Evolutionary conservation across 208 protist genomes (phyloP).

Genomic region (Leishmania tarentolae): DNA sequence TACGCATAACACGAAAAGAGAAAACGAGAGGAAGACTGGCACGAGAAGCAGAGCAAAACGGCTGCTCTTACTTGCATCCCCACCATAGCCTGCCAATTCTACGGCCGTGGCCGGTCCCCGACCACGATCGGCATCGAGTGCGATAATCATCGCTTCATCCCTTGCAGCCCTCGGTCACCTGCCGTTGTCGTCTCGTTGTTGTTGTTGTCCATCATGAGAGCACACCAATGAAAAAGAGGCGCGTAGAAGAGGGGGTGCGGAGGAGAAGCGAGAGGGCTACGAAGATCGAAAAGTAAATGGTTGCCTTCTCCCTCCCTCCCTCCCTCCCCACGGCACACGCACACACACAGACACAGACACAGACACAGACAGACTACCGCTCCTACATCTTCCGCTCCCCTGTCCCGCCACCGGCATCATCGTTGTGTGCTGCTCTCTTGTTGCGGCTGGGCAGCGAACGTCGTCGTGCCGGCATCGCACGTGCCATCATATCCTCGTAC

Average conservation of each 20-base stretch:
- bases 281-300: neutral
- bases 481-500: constrained; percentile 10
- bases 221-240: neutral
- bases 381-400: neutral
- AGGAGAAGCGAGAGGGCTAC: too few species aligned
- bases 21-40: neutral
- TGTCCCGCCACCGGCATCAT: neutral
- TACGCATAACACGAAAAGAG: neutral
- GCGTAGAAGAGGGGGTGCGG: neutral
- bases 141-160: neutral
- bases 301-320: neutral
- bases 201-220: too few species aligned
- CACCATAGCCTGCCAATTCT: neutral
- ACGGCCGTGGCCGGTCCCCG: too few species aligned
- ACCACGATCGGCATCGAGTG: neutral
- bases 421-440: neutral
- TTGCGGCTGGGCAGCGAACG: neutral
- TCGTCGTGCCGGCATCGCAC: neutral
- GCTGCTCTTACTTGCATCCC: neutral
- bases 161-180: neutral
- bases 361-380: neutral
- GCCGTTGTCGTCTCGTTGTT: too few species aligned
- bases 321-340: too few species aligned
- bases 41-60: neutral
- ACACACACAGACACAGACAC: neutral